Percentiles rank a stretch among this genome's conserved stretches.
phyloP scores from a whole-genome alignment of 2,329 filamentous ascomycete genomes.

The Aspergillus sp. region DNA sequence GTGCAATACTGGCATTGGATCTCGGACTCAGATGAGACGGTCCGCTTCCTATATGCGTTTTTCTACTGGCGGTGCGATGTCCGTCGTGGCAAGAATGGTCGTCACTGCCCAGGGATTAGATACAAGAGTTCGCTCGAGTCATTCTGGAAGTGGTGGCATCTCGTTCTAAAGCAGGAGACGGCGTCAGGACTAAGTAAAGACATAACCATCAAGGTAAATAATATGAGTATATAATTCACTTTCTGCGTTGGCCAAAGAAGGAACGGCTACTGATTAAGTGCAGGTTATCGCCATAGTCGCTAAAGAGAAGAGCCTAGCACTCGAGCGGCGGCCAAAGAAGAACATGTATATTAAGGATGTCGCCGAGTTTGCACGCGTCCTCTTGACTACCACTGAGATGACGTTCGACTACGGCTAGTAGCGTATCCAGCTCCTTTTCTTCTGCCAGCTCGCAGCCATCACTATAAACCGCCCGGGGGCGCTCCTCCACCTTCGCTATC shows the following conservation, averaged over 20 bases:
- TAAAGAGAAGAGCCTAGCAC: constrained; percentile 15
- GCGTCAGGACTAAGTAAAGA: constrained; percentile 8
- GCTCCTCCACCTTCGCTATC: constrained; percentile 16
- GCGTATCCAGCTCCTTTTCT: constrained; percentile 15
- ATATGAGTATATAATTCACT: too few relatives aligned
- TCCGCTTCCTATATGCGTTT: constrained; percentile 17
- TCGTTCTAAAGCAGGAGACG: constrained; percentile 10
- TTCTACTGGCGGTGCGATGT: constrained; percentile 14
- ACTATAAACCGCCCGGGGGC: constrained; percentile 14
- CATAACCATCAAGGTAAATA: constrained; percentile 12
- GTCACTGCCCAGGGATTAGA: constrained; percentile 7
- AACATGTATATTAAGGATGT: constrained; percentile 26
- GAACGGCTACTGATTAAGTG: too few relatives aligned
- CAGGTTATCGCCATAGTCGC: constrained; percentile 20
- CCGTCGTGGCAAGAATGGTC: constrained; percentile 8
- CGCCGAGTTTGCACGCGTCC: constrained; percentile 17
- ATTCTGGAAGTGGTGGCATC: constrained; percentile 15
- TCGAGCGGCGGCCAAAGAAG: constrained; percentile 13
- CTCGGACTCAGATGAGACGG: constrained; percentile 18
- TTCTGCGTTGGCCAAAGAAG: too few relatives aligned
- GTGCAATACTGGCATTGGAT: constrained; percentile 11
- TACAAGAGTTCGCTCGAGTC: constrained; percentile 12
- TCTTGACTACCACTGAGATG: constrained; percentile 23
- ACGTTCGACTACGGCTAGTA: constrained; percentile 20
- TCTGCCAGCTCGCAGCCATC: constrained; percentile 20